phyloP scores from a whole-genome alignment of 805 yeast species.

The Wickerhamomyces rabaulensis region DNA sequence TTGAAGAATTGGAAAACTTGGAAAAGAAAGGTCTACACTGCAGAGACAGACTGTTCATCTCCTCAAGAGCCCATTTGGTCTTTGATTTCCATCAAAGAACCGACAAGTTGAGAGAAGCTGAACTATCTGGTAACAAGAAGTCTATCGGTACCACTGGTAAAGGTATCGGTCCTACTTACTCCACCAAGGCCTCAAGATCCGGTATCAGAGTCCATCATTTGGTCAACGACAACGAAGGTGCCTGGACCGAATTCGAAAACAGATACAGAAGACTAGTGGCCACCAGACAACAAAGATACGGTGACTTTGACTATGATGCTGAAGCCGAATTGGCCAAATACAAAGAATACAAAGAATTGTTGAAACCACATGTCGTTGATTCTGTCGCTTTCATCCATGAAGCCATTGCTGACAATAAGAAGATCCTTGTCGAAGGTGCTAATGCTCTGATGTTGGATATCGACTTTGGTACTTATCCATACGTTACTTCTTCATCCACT shows the following conservation, averaged over 20 bases:
- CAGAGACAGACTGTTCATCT: slow-evolving; percentile 69
- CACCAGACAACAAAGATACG: slow-evolving; percentile 85
- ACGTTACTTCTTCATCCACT: slow-evolving; percentile 91
- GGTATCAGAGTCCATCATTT: slow-evolving; percentile 96
- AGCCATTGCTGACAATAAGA: slow-evolving; percentile 73
- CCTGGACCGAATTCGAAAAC: slow-evolving; percentile 87
- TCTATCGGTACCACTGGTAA: slow-evolving; percentile 98
- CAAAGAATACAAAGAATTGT: slow-evolving; percentile 63
- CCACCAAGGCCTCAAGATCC: slow-evolving; percentile 94
- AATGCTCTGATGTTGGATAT: slow-evolving; percentile 96
- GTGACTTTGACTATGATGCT: slow-evolving; percentile 82
- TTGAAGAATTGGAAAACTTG: slow-evolving; percentile 75
- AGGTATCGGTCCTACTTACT: slow-evolving; percentile 98
- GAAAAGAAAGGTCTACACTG: slow-evolving; percentile 71
- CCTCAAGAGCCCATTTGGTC: slow-evolving; percentile 93
- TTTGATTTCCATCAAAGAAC: slow-evolving; percentile 98
- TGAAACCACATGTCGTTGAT: slow-evolving; percentile 92
- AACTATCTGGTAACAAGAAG: slow-evolving; percentile 60
- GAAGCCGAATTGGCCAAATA: slow-evolving; percentile 77
- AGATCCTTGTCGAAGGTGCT: slow-evolving; percentile 94
- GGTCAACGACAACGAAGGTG: slow-evolving; percentile 80
- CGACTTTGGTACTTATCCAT: slow-evolving; percentile 97
- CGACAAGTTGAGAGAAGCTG: slow-evolving; percentile 92
- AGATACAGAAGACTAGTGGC: slow-evolving; percentile 72
- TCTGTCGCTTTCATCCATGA: slow-evolving; percentile 78